phyloP scores from a whole-genome alignment of 257 asterid genomes.

The Ilex asprella region DNA sequence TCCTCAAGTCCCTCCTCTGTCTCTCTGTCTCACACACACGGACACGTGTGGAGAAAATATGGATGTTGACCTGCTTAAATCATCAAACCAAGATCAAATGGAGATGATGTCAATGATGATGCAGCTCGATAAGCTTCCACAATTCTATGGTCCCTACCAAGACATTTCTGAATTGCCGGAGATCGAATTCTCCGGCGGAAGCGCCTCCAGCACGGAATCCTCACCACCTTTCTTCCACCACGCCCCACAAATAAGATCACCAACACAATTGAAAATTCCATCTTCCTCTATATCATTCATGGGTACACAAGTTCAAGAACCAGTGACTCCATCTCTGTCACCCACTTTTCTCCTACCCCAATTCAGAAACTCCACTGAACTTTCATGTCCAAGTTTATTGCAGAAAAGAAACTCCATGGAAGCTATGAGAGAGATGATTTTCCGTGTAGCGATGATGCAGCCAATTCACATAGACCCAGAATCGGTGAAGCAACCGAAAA shows the following conservation, averaged over 20 bases:
- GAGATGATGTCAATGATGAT: background rate
- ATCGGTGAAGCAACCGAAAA: background rate
- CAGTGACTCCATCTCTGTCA: background rate
- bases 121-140: background rate
- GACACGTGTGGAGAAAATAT: background rate
- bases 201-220: background rate
- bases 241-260: background rate
- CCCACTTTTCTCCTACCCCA: background rate
- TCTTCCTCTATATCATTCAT: background rate
- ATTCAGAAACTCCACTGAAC: too few species aligned
- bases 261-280: background rate
- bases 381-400: background rate
- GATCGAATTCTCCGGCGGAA: background rate
- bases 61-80: background rate
- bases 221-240: background rate
- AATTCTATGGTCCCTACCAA: background rate
- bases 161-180: background rate
- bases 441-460: background rate
- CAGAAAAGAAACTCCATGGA: background rate
- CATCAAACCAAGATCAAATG: background rate
- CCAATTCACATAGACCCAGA: background rate
- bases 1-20: background rate
- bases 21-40: background rate
- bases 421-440: background rate
- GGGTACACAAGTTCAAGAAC: background rate